These are phyloP conservation scores for Podospora tetraspora DNA, from an alignment of 495 filamentous ascomycete species.

Conservation along the genomic window DNA sequence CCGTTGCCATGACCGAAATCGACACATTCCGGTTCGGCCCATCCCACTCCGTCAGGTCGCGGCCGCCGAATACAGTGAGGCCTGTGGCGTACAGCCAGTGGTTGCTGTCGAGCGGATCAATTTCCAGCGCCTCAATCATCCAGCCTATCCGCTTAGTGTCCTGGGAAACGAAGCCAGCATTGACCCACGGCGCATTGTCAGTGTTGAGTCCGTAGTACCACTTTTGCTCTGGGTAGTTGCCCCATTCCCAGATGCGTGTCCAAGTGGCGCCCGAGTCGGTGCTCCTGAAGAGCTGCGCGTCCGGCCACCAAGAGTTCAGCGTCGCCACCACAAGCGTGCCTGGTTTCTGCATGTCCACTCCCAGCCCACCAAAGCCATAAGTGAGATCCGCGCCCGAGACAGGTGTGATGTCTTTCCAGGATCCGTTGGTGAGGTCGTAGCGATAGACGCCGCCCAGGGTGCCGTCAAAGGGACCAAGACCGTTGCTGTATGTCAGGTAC, in stretches of 20 bases:
- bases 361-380: slow-evolving; percentile 54
- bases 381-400: slow-evolving; percentile 36
- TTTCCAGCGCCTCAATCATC: slow-evolving; percentile 59
- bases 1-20: slow-evolving; percentile 49
- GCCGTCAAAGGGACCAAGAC: slow-evolving; percentile 53
- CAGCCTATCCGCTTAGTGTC: slow-evolving; percentile 52
- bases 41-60: slow-evolving; percentile 48
- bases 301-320: slow-evolving; percentile 56
- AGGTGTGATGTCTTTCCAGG: slow-evolving; percentile 54
- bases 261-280: slow-evolving; percentile 50
- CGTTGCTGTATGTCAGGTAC: slow-evolving; percentile 53
- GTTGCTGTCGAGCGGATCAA: slow-evolving; percentile 55
- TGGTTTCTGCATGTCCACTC: slow-evolving; percentile 49
- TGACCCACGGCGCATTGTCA: slow-evolving; percentile 46
- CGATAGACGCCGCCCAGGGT: slow-evolving; percentile 46
- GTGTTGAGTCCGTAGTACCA: slow-evolving; percentile 40
- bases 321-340: slow-evolving; percentile 52
- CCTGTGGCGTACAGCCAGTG: slow-evolving; percentile 58
- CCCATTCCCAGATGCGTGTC: slow-evolving; percentile 50
- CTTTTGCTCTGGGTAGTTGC: slow-evolving; percentile 42
- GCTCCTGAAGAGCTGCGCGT: slow-evolving; percentile 51
- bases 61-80: slow-evolving; percentile 50
- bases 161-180: slow-evolving; percentile 39
- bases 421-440: slow-evolving; percentile 45
- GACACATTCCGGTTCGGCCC: slow-evolving; percentile 41